Base-by-base conservation (phyloP, 1,139 yeast genomes). In the Yamadazyma friedrichii region DNA sequence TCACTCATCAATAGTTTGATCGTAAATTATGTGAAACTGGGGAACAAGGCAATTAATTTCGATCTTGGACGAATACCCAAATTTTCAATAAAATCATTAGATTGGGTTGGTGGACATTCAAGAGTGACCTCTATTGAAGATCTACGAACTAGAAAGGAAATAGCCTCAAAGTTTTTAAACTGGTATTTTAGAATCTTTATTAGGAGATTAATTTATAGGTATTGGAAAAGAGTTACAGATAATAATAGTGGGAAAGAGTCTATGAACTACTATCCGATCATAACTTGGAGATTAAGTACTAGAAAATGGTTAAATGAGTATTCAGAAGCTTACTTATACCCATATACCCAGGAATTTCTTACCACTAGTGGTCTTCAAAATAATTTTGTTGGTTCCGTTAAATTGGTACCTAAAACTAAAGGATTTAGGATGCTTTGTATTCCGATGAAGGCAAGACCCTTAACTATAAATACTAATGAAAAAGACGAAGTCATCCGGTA, bases 171-270 rank as follows among this genome's bases (percentile, higher is more conserved):
- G 4, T 76, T 85, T 41, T 26, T 86, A 1, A 39, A 45, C 2
- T 91, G 96, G 96, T 44, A 85, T 3, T 75, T 84, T 37, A 51
- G 64, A 0, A 39, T 40, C 0, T 69, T 82, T 39, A 47, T 88
- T 1, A 66, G 74, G 6, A 69, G 67, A 11, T 49, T 88, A 1
- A 48, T 87, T 0, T 59, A 67, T 0, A 59, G 74, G 0, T 80
- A 78, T 52, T 91, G 91, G 70, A 84, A 85, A 54, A 32, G 36
- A 15, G 80, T 84, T 2, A 80, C 93, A 84, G 81, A 40, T 0
- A 68, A 82, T 2, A 70, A 74, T 63, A 20, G 44, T 3, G 52
- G 50, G 6, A 46, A 42, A 25, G 31, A 47, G 2, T 35, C 34
- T 12, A 39, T 58, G 8, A 44, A 70, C 1, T 88, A 70, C 55